Evolutionary conservation across 805 yeast genomes (phyloP).

Genomic region (Sugiyamaella qingdaonensis): DNA sequence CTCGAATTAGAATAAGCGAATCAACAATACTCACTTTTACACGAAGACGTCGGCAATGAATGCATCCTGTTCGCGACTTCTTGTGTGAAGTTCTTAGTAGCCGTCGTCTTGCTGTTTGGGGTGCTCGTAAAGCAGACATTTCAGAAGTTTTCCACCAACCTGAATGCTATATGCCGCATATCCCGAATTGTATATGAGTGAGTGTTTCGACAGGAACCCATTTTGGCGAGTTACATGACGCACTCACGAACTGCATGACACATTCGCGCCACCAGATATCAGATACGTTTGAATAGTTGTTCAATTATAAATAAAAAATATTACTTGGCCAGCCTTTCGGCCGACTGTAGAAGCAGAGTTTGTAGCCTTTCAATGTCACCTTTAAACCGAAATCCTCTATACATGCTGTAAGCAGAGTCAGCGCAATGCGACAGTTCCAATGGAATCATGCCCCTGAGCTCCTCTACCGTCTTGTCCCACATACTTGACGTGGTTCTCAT

Average conservation of each 20-base stretch:
- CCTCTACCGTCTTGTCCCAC: conserved; percentile 3
- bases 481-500: background rate
- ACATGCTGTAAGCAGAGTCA: background rate
- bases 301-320: too few species aligned
- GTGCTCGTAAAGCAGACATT: background rate
- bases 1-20: background rate
- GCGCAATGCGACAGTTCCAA: background rate
- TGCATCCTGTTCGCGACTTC: conserved; percentile 7
- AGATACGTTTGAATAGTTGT: too few species aligned
- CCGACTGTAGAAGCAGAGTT: too few species aligned
- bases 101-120: background rate
- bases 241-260: too few species aligned
- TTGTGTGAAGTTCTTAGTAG: background rate
- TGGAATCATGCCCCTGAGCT: background rate
- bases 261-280: too few species aligned
- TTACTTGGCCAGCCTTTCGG: too few species aligned
- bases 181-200: too few species aligned
- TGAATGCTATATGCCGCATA: too few species aligned
- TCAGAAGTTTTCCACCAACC: too few species aligned
- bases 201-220: too few species aligned
- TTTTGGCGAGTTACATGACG: too few species aligned
- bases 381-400: background rate
- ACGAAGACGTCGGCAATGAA: conserved; percentile 2
- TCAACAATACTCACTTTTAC: conserved; percentile 3
- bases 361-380: background rate